Base-by-base conservation (phyloP, 192 early-diverging fungal species). In the Gonapodya prolifera region DNA sequence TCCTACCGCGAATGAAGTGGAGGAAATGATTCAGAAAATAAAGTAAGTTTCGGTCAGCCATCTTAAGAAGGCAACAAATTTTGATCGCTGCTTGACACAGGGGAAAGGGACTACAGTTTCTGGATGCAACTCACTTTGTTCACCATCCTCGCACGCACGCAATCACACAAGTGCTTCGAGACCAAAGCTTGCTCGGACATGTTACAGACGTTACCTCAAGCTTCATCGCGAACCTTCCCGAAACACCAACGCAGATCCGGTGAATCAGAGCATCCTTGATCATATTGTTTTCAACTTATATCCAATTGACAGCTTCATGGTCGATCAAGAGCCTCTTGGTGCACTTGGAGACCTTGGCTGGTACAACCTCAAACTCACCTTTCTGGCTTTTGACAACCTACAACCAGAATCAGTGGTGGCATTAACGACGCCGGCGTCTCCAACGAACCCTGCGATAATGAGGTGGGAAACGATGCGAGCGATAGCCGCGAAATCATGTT, bases 311-410 rank as follows among this genome's bases (percentile, higher is more conserved):
- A n/a, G n/a, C 28, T 73, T 30, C 71, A 32, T 16, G 2, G 71
- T 32, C 31, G 71, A 73, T 2, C 28, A 18, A 18, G 71, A 73
- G 31, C 71, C 71, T 2, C 71, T 73, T 8, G 71, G 71, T 16
- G 71, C 32, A 32, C 71, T 73, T 8, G 71, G 71, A 32, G 71
- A 73, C 71, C 71, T 73, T 2, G 71, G 71, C 8, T 73, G 71
- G 71, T 73, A 73, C 32, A 18, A 18, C 8, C 18, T 73, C 71
- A 18, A 32, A 13, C 8, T 73, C 2, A 73, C 32, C 18, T 29
- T 73, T 2, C 32, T 73, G 18, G 71, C 71, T 32, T 73, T 73
- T 29, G 31, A 32, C 8, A 73, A 73, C 31, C 71, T 73, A 29
- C 28, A 30, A 73, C 71, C 71, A 32, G 71, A 73, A 29, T 30